These are phyloP conservation scores for Macroventuria anomochaeta DNA, from an alignment of 2,329 filamentous ascomycete species.

Conservation along the genomic window DNA sequence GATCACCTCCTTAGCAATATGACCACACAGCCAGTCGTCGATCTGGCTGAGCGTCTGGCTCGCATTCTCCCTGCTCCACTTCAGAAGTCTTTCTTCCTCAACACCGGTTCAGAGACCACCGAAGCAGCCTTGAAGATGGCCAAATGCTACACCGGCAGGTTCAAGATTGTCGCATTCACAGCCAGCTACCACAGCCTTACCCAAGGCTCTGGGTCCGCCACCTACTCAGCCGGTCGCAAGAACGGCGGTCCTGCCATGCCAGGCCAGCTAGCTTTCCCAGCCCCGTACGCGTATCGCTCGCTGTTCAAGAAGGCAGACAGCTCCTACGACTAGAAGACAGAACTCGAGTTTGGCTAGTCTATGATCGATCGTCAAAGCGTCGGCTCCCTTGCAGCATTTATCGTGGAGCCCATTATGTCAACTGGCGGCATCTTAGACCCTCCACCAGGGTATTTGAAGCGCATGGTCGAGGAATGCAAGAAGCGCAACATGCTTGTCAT, in stretches of 20 bases:
- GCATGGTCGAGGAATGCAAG: slow-evolving; percentile 56
- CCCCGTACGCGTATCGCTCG: slow-evolving; percentile 67
- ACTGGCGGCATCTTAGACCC: slow-evolving; percentile 67
- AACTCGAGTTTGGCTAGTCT: slow-evolving; percentile 67
- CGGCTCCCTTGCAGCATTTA: slow-evolving; percentile 68
- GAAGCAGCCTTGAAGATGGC: slow-evolving; percentile 68
- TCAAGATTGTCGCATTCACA: slow-evolving; percentile 64
- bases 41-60: slow-evolving; percentile 60
- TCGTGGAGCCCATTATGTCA: slow-evolving; percentile 66
- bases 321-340: slow-evolving; percentile 69
- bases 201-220: slow-evolving; percentile 55
- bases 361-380: slow-evolving; percentile 66
- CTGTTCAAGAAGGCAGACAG: slow-evolving; percentile 66
- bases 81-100: slow-evolving; percentile 64
- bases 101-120: slow-evolving; percentile 56
- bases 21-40: slow-evolving; percentile 64
- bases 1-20: slow-evolving; percentile 67
- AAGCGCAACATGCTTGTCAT: slow-evolving; percentile 46
- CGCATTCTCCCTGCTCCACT: slow-evolving; percentile 57
- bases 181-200: slow-evolving; percentile 67
- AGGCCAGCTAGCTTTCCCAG: slow-evolving; percentile 64
- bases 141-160: slow-evolving; percentile 66
- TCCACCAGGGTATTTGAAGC: slow-evolving; percentile 64
- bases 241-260: slow-evolving; percentile 58
- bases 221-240: slow-evolving; percentile 61